A percentile compares a stretch with the other conserved stretches of the same genome.
These are phyloP conservation scores for Oemleria cerasiformis DNA, from an alignment of 306 rosid genomes.

Conservation along the genomic window DNA sequence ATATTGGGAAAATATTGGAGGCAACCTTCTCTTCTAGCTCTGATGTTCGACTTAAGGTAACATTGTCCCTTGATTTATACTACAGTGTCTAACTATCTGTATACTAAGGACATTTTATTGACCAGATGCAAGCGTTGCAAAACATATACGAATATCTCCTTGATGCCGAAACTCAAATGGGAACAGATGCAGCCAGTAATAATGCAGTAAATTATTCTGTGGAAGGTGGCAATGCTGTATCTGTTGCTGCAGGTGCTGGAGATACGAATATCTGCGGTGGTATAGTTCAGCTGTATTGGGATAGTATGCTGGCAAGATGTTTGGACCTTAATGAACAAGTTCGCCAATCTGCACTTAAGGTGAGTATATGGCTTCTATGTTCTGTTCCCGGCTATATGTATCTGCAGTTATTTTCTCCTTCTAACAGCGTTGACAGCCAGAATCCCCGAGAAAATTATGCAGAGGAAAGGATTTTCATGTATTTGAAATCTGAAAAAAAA, in stretches of 20 bases:
- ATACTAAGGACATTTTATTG: conserved; percentile 34
- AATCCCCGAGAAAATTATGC: background rate
- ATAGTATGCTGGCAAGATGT: conserved; percentile 72
- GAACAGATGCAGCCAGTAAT: conserved; percentile 46
- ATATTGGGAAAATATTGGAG: conserved; percentile 77
- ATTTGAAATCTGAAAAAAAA: background rate
- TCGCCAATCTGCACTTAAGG: conserved; percentile 89
- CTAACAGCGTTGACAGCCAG: background rate
- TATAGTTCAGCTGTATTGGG: conserved; percentile 93
- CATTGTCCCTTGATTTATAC: conserved; percentile 17
- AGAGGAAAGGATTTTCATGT: background rate
- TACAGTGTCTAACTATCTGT: conserved; percentile 9
- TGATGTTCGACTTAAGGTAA: conserved; percentile 85
- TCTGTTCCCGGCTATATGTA: background rate
- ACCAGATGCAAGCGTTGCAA: conserved; percentile 96
- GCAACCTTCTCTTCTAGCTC: conserved; percentile 51
- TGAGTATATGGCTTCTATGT: conserved; percentile 35
- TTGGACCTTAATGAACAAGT: conserved; percentile 73
- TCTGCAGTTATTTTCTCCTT: background rate
- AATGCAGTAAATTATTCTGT: conserved; percentile 40
- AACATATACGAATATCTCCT: conserved; percentile 86
- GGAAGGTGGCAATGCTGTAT: conserved; percentile 69
- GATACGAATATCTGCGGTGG: conserved; percentile 99
- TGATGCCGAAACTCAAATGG: conserved; percentile 93
- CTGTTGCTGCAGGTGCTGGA: conserved; percentile 99